Evolutionary conservation across 1,284 basidiomycete genomes (phyloP).

Genomic region (Salmacisia buchloeana): DNA sequence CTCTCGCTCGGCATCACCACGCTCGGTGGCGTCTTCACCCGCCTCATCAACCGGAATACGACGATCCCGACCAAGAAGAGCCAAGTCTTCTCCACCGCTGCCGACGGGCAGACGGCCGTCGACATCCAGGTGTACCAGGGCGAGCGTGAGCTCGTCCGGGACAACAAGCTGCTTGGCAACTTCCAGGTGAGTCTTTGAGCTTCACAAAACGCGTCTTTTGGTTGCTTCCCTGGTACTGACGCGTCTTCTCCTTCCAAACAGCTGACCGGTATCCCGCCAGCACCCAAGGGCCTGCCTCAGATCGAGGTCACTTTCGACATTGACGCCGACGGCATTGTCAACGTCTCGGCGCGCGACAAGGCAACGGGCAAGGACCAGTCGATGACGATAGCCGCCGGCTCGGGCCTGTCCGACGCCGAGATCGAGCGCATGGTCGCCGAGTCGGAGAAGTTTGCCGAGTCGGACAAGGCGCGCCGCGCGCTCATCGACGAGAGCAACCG

Average conservation of each 20-base stretch:
- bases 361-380: conserved; percentile 96
- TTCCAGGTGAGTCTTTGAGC: conserved; percentile 61
- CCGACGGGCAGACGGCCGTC: conserved; percentile 68
- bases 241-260: neutral
- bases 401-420: conserved; percentile 90
- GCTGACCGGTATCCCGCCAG: conserved; percentile 92
- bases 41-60: conserved; percentile 75
- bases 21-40: conserved; percentile 96
- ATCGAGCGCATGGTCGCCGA: conserved; percentile 96
- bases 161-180: conserved; percentile 99
- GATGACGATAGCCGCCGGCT: conserved; percentile 94
- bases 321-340: conserved; percentile 95
- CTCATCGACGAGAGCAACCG: conserved; percentile 97
- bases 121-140: conserved; percentile 89
- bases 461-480: conserved; percentile 69
- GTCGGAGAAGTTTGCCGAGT: conserved; percentile 76
- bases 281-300: conserved; percentile 95
- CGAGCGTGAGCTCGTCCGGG: conserved; percentile 91
- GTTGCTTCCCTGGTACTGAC: neutral
- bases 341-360: conserved; percentile 93
- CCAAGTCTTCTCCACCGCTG: conserved; percentile 95
- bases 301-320: conserved; percentile 99
- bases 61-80: conserved; percentile 99
- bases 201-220: neutral
- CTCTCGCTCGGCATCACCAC: conserved; percentile 93